A percentile compares a stretch with the other conserved stretches of the same genome.
Conservation (phyloP, 2,329 filamentous ascomycete species). For the Coccinonectria pachysandricola region DNA sequence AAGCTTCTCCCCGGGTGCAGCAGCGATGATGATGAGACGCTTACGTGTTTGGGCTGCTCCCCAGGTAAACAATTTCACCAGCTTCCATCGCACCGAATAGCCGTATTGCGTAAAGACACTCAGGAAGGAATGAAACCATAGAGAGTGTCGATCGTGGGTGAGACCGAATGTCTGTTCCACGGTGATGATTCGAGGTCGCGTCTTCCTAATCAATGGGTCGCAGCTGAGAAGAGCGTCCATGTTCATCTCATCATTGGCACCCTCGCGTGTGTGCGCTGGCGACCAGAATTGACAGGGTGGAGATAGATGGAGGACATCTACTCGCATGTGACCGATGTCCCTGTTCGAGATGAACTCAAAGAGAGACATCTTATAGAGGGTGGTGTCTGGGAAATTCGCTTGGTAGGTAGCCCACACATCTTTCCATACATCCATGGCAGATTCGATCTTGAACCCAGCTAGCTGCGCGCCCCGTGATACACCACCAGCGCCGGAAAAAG, state of each 20-base stretch:
- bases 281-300: slow-evolving; percentile 73
- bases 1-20: slow-evolving; percentile 58
- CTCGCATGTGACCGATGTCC: slow-evolving; percentile 24
- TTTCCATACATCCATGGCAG: slow-evolving; percentile 53
- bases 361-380: slow-evolving; percentile 38
- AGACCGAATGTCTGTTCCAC: slow-evolving; percentile 73
- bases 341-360: slow-evolving; percentile 36
- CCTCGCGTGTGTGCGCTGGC: slow-evolving; percentile 56
- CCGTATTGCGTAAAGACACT: slow-evolving; percentile 52
- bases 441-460: slow-evolving; percentile 47
- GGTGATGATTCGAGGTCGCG: slow-evolving; percentile 59
- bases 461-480: slow-evolving; percentile 52
- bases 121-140: slow-evolving; percentile 50
- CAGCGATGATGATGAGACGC: slow-evolving; percentile 46
- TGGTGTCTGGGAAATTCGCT: slow-evolving; percentile 43
- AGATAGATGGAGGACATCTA: slow-evolving; percentile 64
- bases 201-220: slow-evolving; percentile 42
- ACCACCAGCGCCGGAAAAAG: slow-evolving; percentile 65
- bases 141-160: slow-evolving; percentile 37
- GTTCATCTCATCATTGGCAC: slow-evolving; percentile 61
- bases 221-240: slow-evolving; percentile 47
- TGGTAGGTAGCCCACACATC: slow-evolving; percentile 48
- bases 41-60: slow-evolving; percentile 39
- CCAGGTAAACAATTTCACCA: slow-evolving; percentile 43
- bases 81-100: slow-evolving; percentile 62